Evolutionary conservation across 768 basidiomycete genomes (phyloP), one percentile per base, ranked within the genome.

Genomic region (Auricularia sp.): DNA sequence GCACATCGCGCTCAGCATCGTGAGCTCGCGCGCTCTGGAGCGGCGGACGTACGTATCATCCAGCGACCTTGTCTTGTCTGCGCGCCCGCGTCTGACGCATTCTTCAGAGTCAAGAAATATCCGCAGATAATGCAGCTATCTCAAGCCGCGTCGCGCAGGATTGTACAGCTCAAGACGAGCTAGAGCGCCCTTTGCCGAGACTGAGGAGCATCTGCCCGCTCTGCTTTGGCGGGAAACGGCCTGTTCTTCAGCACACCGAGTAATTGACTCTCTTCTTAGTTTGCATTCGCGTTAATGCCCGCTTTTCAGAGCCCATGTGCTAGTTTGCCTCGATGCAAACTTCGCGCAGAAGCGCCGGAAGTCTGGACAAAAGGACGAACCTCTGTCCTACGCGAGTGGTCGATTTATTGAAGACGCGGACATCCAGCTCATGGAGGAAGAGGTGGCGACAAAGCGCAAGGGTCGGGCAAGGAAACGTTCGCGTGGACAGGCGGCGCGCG

Each of bases 241-340:
- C 51, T n/a, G 51, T 6, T 18, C 23, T 53, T 3, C 18, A 18
- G 23, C n/a, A n/a, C n/a, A n/a, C n/a, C 4, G 18, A 3, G 5
- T 16, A 6, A 18, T 4, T 53, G 23, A 4, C 6, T 39, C 5
- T 53, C 4, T 4, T 16, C 4, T 4, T 4, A 4, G 23, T 6
- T 29, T 4, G 4, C 5, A 16, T 18, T 4, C 65, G 43, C 72
- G 75, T 67, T n/a, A n/a, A 61, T 69, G 39, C 43, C n/a, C n/a
- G n/a, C n/a, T 16, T 67, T 75, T n/a, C n/a, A n/a, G n/a, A n/a
- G n/a, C n/a, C n/a, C n/a, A n/a, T n/a, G n/a, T n/a, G n/a, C n/a
- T n/a, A n/a, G 71, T 75, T 2, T 75, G 73, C 60, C 21, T 73
- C 14, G 76, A 77, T 66, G 72, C 71, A 1, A 73, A 72, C 64